A percentile compares a stretch with the other conserved stretches of the same genome.
These are phyloP conservation scores for Saccharomycopsis vini DNA, from an alignment of 805 yeast species.

Conservation along the genomic window DNA sequence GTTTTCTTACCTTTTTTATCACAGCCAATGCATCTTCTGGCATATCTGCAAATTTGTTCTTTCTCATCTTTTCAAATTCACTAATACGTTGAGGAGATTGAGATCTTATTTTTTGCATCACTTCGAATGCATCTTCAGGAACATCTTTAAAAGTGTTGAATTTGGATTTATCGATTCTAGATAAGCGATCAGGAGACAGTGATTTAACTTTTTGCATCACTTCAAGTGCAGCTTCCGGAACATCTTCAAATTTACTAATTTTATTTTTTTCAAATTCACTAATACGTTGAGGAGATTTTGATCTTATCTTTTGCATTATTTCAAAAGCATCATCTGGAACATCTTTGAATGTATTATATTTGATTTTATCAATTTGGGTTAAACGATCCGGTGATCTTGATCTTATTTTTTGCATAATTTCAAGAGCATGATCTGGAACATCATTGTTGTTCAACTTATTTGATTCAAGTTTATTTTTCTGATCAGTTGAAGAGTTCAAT, in stretches of 20 bases:
- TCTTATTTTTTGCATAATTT: constrained; percentile 17
- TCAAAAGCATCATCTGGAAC: constrained; percentile 18
- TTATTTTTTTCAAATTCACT: constrained; percentile 8
- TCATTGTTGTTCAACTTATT: constrained; percentile 2
- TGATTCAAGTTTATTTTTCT: background rate
- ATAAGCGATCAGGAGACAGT: constrained; percentile 14
- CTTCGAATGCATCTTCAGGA: constrained; percentile 18
- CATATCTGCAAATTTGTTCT: constrained; percentile 7
- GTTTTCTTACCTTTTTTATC: constrained; percentile 16
- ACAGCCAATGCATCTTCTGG: constrained; percentile 18
- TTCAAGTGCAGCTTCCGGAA: constrained; percentile 18
- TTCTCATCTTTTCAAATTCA: constrained; percentile 10
- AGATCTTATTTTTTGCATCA: constrained; percentile 17
- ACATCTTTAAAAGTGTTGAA: constrained; percentile 9
- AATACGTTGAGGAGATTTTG: constrained; percentile 15
- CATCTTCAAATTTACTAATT: constrained; percentile 1
- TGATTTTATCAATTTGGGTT: constrained; percentile 2
- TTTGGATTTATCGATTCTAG: constrained; percentile 9
- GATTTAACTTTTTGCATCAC: constrained; percentile 15
- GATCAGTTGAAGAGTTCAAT: constrained; percentile 3
- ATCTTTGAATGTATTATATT: background rate
- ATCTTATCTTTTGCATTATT: constrained; percentile 17
- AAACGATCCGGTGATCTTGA: constrained; percentile 15
- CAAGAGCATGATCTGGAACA: constrained; percentile 17
- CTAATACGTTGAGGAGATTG: constrained; percentile 16